Percentiles rank a stretch among this genome's conserved stretches.
Evolutionary conservation across 495 filamentous ascomycete species (phyloP).

Genomic region (Aspergillus wentii): DNA sequence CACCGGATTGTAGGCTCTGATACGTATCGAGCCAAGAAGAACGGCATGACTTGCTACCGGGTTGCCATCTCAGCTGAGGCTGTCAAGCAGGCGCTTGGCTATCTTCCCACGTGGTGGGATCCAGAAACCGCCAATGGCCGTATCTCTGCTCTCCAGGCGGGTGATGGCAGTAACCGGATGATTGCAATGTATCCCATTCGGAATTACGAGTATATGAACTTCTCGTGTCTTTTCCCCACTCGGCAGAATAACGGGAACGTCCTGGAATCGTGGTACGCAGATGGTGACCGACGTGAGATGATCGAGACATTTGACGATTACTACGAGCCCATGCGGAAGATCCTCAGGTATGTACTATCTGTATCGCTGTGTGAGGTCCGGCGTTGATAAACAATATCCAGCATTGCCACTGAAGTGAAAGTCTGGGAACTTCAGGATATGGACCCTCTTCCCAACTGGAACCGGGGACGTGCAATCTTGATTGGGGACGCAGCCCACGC

Average conservation of each 20-base stretch:
- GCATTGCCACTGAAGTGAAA: conserved; percentile 18
- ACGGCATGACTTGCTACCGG: not conserved
- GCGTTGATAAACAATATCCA: too few relatives aligned
- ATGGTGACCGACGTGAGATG: conserved; percentile 2
- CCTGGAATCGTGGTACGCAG: conserved; percentile 4
- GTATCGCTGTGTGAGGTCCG: too few relatives aligned
- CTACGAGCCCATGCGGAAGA: not conserved
- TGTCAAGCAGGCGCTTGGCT: not conserved
- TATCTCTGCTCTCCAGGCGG: not conserved
- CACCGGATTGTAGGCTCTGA: not conserved
- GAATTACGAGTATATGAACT: conserved; percentile 7
- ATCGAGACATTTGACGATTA: conserved; percentile 4
- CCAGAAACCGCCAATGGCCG: not conserved
- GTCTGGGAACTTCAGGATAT: conserved; percentile 42
- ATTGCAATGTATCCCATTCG: conserved; percentile 9
- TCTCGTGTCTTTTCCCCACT: conserved; percentile 4
- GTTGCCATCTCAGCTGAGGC: not conserved
- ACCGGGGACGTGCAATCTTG: conserved; percentile 30
- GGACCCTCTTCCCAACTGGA: conserved; percentile 32
- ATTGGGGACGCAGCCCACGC: conserved; percentile 43
- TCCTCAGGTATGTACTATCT: not conserved
- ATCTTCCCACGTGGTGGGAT: conserved; percentile 1
- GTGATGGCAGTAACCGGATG: conserved; percentile 2
- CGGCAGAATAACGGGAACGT: not conserved
- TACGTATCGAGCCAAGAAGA: not conserved